Conservation (phyloP, 345 rosid genomes). For the Conringia planisiliqua region DNA sequence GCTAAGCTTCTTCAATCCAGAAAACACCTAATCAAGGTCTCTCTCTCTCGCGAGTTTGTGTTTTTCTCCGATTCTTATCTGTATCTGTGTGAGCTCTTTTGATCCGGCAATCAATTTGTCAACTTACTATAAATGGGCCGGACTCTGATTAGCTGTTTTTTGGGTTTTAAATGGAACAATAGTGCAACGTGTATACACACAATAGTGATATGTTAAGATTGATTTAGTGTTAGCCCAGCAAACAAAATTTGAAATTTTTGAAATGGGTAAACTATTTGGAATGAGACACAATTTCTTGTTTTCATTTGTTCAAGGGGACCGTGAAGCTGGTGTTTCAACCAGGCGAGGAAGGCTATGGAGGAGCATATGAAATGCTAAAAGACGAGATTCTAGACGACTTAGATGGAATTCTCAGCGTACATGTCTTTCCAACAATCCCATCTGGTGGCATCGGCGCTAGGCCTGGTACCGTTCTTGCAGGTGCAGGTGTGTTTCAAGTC, state of each 20-base stretch:
- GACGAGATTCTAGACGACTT: constrained; percentile 55
- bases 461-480: constrained; percentile 61
- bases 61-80: not conserved
- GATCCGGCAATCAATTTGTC: not conserved
- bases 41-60: too few relatives aligned
- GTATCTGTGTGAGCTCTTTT: not conserved
- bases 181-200: not conserved
- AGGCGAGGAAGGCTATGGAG: constrained; percentile 67
- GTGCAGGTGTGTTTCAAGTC: constrained; percentile 53
- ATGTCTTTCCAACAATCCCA: constrained; percentile 52
- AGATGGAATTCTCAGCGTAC: constrained; percentile 52
- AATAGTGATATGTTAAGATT: not conserved
- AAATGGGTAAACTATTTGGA: not conserved
- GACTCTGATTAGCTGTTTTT: not conserved
- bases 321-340: constrained; percentile 82
- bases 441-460: constrained; percentile 52
- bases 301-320: constrained; percentile 43
- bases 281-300: not conserved
- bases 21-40: constrained; percentile 49
- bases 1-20: constrained; percentile 59
- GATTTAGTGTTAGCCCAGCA: not conserved
- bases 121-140: not conserved
- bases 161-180: not conserved
- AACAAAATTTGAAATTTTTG: not conserved
- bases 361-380: constrained; percentile 67